Evolutionary conservation across 768 basidiomycete species (phyloP).

Genomic region (Auricularia cornea): DNA sequence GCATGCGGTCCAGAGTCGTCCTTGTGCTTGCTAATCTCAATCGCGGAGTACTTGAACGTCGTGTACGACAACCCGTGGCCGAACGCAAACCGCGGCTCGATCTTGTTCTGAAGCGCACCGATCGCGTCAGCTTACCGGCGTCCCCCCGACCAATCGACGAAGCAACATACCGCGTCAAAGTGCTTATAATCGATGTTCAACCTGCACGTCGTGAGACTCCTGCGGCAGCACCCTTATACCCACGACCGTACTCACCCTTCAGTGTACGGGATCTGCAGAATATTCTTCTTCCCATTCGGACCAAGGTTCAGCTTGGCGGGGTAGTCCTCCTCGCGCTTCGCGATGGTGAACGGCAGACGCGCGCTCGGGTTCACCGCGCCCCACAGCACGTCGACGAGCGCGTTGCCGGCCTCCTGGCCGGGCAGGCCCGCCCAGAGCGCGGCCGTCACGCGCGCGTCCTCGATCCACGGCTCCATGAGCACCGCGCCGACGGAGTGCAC

Average conservation of each 20-base stretch:
- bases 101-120: constrained; percentile 30
- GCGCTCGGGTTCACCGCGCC: constrained; percentile 63
- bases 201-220: neutral
- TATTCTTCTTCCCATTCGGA: constrained; percentile 11
- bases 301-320: constrained; percentile 38
- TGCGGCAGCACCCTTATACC: neutral
- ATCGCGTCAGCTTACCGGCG: constrained; percentile 16
- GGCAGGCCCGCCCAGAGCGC: constrained; percentile 59
- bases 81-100: constrained; percentile 50
- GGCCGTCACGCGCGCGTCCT: constrained; percentile 25
- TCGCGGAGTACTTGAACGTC: constrained; percentile 58
- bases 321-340: constrained; percentile 54
- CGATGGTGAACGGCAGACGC: constrained; percentile 71
- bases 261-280: constrained; percentile 44
- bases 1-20: constrained; percentile 16
- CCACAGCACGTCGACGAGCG: constrained; percentile 61
- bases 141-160: no score
- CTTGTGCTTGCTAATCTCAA: constrained; percentile 32
- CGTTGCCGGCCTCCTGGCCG: constrained; percentile 61
- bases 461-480: constrained; percentile 26
- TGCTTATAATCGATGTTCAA: constrained; percentile 32
- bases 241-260: constrained; percentile 38
- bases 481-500: constrained; percentile 28
- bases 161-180: constrained; percentile 37
- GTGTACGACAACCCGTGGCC: constrained; percentile 89